Evolutionary conservation across 768 basidiomycete species (phyloP), one percentile per base, ranked within the genome.

Genomic region (Kwoniella newhampshirensis): DNA sequence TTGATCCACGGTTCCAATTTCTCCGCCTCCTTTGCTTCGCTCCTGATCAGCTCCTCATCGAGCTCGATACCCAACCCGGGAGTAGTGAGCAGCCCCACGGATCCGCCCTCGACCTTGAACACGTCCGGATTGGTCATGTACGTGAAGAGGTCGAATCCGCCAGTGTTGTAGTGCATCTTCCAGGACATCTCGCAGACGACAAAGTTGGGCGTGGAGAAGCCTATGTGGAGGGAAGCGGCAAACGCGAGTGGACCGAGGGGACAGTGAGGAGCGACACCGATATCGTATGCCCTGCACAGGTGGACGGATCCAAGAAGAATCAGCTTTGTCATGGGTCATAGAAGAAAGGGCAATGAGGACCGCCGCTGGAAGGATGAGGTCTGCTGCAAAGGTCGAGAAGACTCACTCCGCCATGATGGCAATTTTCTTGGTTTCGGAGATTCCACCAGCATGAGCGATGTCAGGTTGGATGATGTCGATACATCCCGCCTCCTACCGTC

Each of bases 221-320:
- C 86, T 2, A 87, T 80, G 51, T 87, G 84, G 40, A 87, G 81
- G 65, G 83, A 85, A 20, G 86, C 86, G 4, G 86, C 87, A 21
- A 87, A 80, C 0, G 86, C 85, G 27, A 88, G 82, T 0, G 86
- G 87, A 63, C 73, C 73, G 13, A 73, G 62, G 1, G 87, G 86
- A 74, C 86, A 87, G 66, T 88, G 86, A 4, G 87, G 86, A 0
- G 86, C 87, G 49, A 79, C 70, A 11, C 82, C 86, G 50, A 88
- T 83, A 60, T 88, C 87, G 68, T 87, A 87, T 3, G 82, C 67
- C 43, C 60, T 66, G 30, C 21, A n/a, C n/a, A n/a, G n/a, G n/a
- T n/a, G n/a, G n/a, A n/a, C n/a, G n/a, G n/a, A n/a, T n/a, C n/a
- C n/a, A 7, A 40, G 15, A 49, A 46, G 27, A 42, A 30, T 54